Evolutionary conservation across 768 basidiomycete species (phyloP).

Genomic region (Kwoniella sp.): DNA sequence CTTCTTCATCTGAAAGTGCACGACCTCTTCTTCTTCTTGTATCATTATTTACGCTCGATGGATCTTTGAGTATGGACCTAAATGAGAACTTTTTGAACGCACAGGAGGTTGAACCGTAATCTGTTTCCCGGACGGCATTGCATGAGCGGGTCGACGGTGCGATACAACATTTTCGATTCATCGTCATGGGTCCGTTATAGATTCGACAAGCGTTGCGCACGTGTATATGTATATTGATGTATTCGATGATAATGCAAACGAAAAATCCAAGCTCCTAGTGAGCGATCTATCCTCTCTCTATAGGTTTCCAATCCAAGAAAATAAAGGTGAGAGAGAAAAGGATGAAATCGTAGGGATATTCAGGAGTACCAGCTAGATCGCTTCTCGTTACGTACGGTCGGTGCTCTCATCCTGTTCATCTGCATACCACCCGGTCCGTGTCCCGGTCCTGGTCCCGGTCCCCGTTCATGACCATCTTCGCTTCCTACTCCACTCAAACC

Average conservation of each 20-base stretch:
- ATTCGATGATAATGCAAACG: background rate
- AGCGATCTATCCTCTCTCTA: slow-evolving; percentile 1
- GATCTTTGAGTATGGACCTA: slow-evolving; percentile 6
- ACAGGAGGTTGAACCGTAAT: slow-evolving; percentile 52
- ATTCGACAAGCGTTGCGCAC: background rate
- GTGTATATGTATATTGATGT: background rate
- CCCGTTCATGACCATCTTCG: slow-evolving; percentile 6
- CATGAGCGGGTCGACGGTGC: background rate
- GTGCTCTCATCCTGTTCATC: slow-evolving; percentile 28
- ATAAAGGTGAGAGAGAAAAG: background rate
- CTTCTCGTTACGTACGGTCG: slow-evolving; percentile 40
- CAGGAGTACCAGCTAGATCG: slow-evolving; percentile 26
- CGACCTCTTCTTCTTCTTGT: background rate
- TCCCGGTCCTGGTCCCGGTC: background rate
- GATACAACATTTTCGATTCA: no score
- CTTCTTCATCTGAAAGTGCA: background rate
- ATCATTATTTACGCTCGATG: slow-evolving; percentile 14
- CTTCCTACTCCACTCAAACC: slow-evolving; percentile 35
- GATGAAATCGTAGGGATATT: background rate
- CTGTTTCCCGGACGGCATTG: slow-evolving; percentile 23
- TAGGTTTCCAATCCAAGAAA: background rate
- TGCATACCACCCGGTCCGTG: slow-evolving; percentile 4
- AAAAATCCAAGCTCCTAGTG: slow-evolving; percentile 3
- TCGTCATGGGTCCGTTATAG: no score
- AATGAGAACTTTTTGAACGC: slow-evolving; percentile 22